Conservation (phyloP, 2,329 filamentous ascomycete species). For the Aspergillus felis region DNA sequence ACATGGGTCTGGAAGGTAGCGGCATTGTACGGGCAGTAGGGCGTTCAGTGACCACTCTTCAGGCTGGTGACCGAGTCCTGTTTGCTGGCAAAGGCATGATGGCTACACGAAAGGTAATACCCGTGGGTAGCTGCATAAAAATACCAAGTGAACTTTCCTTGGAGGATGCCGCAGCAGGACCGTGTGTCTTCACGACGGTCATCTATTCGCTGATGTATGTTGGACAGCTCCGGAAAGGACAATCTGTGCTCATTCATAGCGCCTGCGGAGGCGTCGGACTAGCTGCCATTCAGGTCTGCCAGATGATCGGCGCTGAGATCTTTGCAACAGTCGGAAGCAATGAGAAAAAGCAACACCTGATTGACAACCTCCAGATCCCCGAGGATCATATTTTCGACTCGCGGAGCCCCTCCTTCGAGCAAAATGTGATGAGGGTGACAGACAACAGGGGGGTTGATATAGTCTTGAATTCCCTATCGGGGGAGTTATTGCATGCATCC, state of each 20-base stretch:
- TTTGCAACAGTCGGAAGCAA: slow-evolving; percentile 15
- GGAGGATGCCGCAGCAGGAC: not conserved
- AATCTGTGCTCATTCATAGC: slow-evolving; percentile 16
- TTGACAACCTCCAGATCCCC: slow-evolving; percentile 7
- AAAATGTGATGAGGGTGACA: not conserved
- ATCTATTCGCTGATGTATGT: not conserved
- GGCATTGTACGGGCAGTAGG: slow-evolving; percentile 36
- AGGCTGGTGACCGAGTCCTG: slow-evolving; percentile 39
- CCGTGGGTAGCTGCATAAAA: not conserved
- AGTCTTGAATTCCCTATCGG: not conserved
- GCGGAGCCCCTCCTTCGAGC: slow-evolving; percentile 8
- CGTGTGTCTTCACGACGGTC: not conserved
- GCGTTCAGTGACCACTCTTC: slow-evolving; percentile 28
- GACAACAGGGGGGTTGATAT: slow-evolving; percentile 16
- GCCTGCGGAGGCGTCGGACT: slow-evolving; percentile 12
- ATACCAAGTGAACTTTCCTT: not conserved
- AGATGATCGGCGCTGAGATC: slow-evolving; percentile 7
- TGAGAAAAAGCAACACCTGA: slow-evolving; percentile 14
- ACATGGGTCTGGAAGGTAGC: slow-evolving; percentile 40
- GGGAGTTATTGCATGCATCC: not conserved
- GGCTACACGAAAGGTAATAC: not conserved
- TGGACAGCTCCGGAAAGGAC: not conserved
- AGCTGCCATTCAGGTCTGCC: slow-evolving; percentile 14
- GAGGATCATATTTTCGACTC: slow-evolving; percentile 21
- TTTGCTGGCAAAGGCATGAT: not conserved